These are phyloP conservation scores for Psidium friedrichsthalianum DNA, from an alignment of 345 rosid species.

Conservation along the genomic window DNA sequence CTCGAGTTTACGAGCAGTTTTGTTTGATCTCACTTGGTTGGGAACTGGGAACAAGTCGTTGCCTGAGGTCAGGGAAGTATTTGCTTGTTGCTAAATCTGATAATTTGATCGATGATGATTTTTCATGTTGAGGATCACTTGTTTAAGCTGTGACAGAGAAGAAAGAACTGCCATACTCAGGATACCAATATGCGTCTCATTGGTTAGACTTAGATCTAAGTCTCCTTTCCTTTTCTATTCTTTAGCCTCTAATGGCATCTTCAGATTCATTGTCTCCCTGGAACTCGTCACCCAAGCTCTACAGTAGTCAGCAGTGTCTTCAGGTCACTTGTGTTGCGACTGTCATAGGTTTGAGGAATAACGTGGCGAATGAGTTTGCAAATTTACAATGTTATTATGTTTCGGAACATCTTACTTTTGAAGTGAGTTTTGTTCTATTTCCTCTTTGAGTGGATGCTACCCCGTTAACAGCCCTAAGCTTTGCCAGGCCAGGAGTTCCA, in stretches of 20 bases:
- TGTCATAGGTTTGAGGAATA: neutral
- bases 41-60: neutral
- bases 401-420: neutral
- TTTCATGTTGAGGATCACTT: neutral
- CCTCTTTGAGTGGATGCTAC: neutral
- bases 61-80: neutral
- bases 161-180: neutral
- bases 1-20: neutral
- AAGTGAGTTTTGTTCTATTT: neutral
- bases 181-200: neutral
- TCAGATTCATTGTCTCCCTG: neutral
- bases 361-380: neutral
- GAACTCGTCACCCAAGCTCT: neutral
- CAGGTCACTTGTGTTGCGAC: neutral
- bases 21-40: neutral
- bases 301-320: neutral
- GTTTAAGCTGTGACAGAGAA: neutral
- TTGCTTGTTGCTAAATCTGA: neutral
- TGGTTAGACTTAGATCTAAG: neutral
- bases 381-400: neutral
- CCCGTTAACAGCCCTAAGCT: neutral
- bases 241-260: neutral
- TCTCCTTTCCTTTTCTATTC: neutral
- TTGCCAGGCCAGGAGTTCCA: neutral
- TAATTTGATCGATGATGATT: neutral